Conservation (phyloP, 768 basidiomycete species). For the Dioszegia hungarica region DNA sequence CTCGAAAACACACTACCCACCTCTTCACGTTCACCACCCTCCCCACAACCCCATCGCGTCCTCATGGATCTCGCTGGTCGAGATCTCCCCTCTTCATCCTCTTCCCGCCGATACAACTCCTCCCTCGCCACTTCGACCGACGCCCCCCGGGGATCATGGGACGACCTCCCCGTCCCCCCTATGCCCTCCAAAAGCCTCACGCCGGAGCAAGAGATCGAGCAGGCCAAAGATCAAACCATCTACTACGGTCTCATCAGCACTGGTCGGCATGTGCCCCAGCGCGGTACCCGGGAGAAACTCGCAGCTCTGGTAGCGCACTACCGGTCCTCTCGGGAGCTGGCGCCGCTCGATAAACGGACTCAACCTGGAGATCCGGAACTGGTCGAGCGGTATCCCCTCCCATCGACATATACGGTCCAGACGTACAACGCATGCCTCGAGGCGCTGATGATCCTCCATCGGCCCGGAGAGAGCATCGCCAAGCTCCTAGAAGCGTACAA, state of each 20-base stretch:
- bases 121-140: constrained; percentile 15
- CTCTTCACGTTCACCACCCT: background rate
- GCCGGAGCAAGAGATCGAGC: background rate
- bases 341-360: constrained; percentile 14
- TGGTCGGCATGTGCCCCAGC: background rate
- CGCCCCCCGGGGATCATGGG: background rate
- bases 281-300: background rate
- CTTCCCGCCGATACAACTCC: constrained; percentile 16
- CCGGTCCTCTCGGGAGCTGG: constrained; percentile 22
- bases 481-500: constrained; percentile 66
- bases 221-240: constrained; percentile 4
- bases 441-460: constrained; percentile 52
- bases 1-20: constrained; percentile 1
- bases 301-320: constrained; percentile 27
- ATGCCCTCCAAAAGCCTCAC: background rate
- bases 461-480: constrained; percentile 57
- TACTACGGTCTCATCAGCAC: constrained; percentile 2
- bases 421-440: constrained; percentile 65
- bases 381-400: constrained; percentile 24
- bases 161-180: background rate
- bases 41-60: constrained; percentile 28
- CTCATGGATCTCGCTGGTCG: constrained; percentile 35
- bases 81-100: constrained; percentile 19
- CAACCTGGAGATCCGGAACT: constrained; percentile 13
- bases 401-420: constrained; percentile 45